Percentiles rank a stretch among this genome's conserved stretches.
These are phyloP conservation scores for Cladosporium oxysporum DNA, from an alignment of 2,329 filamentous ascomycete species.

Conservation along the genomic window DNA sequence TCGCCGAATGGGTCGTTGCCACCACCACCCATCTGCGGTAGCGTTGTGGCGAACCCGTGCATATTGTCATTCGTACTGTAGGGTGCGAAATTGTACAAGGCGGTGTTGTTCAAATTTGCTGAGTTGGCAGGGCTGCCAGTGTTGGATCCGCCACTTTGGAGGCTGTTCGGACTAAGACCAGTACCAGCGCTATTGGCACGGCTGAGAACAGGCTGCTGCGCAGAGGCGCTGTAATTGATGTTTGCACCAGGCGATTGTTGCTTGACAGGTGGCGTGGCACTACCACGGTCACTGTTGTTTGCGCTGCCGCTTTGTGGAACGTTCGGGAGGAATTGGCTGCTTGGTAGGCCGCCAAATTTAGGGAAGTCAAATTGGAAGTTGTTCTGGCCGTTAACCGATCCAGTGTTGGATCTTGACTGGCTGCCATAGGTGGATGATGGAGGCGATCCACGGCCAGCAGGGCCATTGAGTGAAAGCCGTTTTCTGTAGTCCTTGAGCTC, in stretches of 20 bases:
- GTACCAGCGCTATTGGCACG: slow-evolving; percentile 35
- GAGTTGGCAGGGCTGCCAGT: slow-evolving; percentile 28
- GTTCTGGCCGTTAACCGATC: slow-evolving; percentile 51
- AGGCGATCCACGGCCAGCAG: slow-evolving; percentile 58
- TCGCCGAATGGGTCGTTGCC: slow-evolving; percentile 51
- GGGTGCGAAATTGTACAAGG: slow-evolving; percentile 29
- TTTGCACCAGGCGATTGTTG: slow-evolving; percentile 27
- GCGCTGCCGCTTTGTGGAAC: slow-evolving; percentile 22
- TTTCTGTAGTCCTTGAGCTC: slow-evolving; percentile 92
- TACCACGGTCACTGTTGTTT: slow-evolving; percentile 40
- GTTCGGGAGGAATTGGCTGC: slow-evolving; percentile 51
- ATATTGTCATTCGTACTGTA: slow-evolving; percentile 39
- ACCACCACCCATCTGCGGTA: slow-evolving; percentile 36
- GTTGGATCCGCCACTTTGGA: slow-evolving; percentile 26
- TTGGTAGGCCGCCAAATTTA: slow-evolving; percentile 77
- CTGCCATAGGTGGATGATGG: slow-evolving; percentile 10
- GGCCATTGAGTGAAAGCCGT: slow-evolving; percentile 65
- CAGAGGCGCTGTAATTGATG: slow-evolving; percentile 19
- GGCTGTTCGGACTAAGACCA: slow-evolving; percentile 40
- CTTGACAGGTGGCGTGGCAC: slow-evolving; percentile 29
- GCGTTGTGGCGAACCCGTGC: slow-evolving; percentile 38
- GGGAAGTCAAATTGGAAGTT: slow-evolving; percentile 93
- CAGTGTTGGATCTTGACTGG: slow-evolving; percentile 7
- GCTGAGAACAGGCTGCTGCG: slow-evolving; percentile 27
- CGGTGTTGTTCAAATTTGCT: background rate